Base-by-base conservation (phyloP, 257 asterid genomes). In the Penstemon barbatus region DNA sequence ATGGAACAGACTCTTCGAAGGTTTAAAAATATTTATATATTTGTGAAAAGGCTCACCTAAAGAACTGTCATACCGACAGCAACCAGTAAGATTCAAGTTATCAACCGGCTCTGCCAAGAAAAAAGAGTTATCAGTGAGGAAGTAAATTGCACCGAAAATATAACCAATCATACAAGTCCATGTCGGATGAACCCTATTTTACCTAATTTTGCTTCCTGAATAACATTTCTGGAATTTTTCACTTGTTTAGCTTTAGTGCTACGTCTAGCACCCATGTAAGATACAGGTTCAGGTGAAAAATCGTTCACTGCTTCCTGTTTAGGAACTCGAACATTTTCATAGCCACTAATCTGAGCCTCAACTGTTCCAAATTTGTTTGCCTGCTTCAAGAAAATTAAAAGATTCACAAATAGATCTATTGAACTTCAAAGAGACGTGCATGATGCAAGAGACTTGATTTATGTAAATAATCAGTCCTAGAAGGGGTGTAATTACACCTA, bases 1-100 rank as follows among this genome's bases (percentile, higher is more conserved):
- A 37, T 7, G 46, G 68, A 55, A 57, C 1, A 51, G 42, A 25
- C 61, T 43, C 43, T 4, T 11, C 59, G n/a, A 8, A 11, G 40
- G 61, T 63, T 65, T 55, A 55, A 36, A 59, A 12, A 57, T 56
- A 59, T 18, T 54, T 18, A 59, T 8, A 40, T 33, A 51, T 58
- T 15, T 6, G 25, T 67, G 19, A 66, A 10, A 65, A 52, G 71
- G 50, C 91, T 75, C 66, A 89, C 97, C 95, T 83, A 91, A 78
- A 54, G 97, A 91, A 77, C 87, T 91, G 79, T 89, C 96, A 74
- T 81, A 87, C 48, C 96, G 83, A 72, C 91, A 82, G 64, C 77
- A 77, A 56, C 71, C 68, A 54, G 67, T 75, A 63, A 71, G 69
- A 63, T 56, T 78, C 51, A 71, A 63, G 74, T 80, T 82, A 37